Evolutionary conservation across 139 green algal genomes (phyloP), one percentile per base, ranked within the genome.

Genomic region (Chlamydomonas sp.): DNA sequence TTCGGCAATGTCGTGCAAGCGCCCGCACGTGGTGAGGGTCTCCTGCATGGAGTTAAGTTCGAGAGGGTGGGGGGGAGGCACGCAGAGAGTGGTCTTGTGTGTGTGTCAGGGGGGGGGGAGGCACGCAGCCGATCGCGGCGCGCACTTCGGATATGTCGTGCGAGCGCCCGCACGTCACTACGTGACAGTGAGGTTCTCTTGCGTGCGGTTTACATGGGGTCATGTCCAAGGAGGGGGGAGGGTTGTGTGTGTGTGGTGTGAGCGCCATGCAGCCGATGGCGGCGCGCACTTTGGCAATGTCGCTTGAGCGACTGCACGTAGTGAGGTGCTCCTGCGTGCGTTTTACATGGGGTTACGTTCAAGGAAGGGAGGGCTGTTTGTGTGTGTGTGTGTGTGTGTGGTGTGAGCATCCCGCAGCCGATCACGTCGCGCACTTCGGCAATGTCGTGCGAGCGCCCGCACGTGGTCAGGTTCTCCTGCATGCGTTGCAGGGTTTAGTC

Each of bases 371-470:
- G 16, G 13, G 13, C 16, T 26, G 20, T 20, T 54, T 54, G 43
- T 20, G 13, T 54, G 20, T 13, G 43, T 20, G 13, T 26, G 43
- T 54, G 43, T 54, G 43, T 54, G 16, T 20, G 20, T 13, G 20
- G 43, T 54, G 43, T 72, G 1, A 76, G 76, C 5, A 84, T 70
- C 20, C 96, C 74, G 5, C 78, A 87, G 3, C 84, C 77, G 2
- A 97, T 76, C 1, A 89, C 91, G 24, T 39, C 39, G 30, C 83
- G 62, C 30, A 93, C 89, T 10, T 95, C 88, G 0, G 58, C 63
- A 48, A 88, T 49, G 31, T 68, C 58, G 73, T 96, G 90, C 13
- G 83, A 80, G 8, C 90, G 77, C 0, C 90, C 90, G 65, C 88
- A 93, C 20, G 67, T 58, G 6, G 81, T 30, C 36, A 96, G 76